Base-by-base conservation (phyloP, 2,329 filamentous ascomycete genomes). In the Exophiala spinifera region DNA sequence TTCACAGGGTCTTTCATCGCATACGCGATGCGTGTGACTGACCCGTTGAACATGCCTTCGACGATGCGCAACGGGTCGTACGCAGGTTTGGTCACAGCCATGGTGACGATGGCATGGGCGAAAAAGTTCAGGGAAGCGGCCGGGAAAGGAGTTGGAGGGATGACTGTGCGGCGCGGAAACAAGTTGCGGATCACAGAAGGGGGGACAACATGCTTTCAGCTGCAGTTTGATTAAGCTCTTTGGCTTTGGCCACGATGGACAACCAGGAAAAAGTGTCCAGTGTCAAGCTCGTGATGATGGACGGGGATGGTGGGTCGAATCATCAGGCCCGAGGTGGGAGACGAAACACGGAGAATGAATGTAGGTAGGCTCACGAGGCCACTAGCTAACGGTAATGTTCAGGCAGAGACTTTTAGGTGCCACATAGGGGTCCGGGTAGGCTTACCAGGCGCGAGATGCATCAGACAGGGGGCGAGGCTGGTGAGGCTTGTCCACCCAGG, bases 11-110 rank as follows among this genome's bases (percentile, higher is more conserved):
- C 62, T 52, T 62, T 60, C 47, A 65, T 49, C 39, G 56, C 60
- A 37, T 64, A 61, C 25, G 58, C 63, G 37, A 65, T 59, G 17
- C 62, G 62, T n/a, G 59, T 63, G 25, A 64, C 49, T 2, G 57
- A 63, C 19, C 63, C 61, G 45, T 60, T 63, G 50, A 61, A 63
- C 61, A 63, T 63, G 17, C 57, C 63, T 31, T 63, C 61, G 39
- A 64, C 55, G 15, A 52, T 60, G 39, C 56, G 59, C 28, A 64
- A 45, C 31, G 63, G 60, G 39, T 63, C 61, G 49, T 62, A 62
- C 3, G 56, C 53, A 28, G 60, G 56, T 49, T 63, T 63, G 11
- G 55, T 19, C 15, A 52, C 45, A 15, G 60, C 48, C 57, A 60
- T 61, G 42, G 36, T 31, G 47, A 48, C 52, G 34, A 39, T 14